Evolutionary conservation across 306 rosid species (phyloP).

Genomic region (barrel medic (Medicago truncatula)): MtrunA17r5.0-ANR NC_053042.1:17310001-17310500

Average conservation of each 20-base stretch:
- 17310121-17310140: slow-evolving; percentile 17
- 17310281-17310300: slow-evolving; percentile 35
- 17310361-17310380: slow-evolving; percentile 95
- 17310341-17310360: slow-evolving; percentile 93
- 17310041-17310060: slow-evolving; percentile 96
- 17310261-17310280: slow-evolving; percentile 22
- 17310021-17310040: slow-evolving; percentile 95
- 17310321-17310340: slow-evolving; percentile 67
- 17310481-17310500: slow-evolving; percentile 5
- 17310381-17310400: slow-evolving; percentile 96
- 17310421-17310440: slow-evolving; percentile 93
- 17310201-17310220: slow-evolving; percentile 8
- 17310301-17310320: slow-evolving; percentile 42
- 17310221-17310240: background rate
- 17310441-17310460: slow-evolving; percentile 32
- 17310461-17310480: slow-evolving; percentile 29
- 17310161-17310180: background rate
- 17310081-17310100: slow-evolving; percentile 68
- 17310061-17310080: slow-evolving; percentile 79
- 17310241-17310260: slow-evolving; percentile 36
- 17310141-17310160: background rate
- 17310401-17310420: slow-evolving; percentile 94
- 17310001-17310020: slow-evolving; percentile 96
- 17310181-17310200: background rate
- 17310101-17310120: slow-evolving; percentile 88